Evolutionary conservation across 805 yeast species (phyloP), one percentile per base, ranked within the genome.

Genomic region (Metschnikowia chrysomelidarum): DNA sequence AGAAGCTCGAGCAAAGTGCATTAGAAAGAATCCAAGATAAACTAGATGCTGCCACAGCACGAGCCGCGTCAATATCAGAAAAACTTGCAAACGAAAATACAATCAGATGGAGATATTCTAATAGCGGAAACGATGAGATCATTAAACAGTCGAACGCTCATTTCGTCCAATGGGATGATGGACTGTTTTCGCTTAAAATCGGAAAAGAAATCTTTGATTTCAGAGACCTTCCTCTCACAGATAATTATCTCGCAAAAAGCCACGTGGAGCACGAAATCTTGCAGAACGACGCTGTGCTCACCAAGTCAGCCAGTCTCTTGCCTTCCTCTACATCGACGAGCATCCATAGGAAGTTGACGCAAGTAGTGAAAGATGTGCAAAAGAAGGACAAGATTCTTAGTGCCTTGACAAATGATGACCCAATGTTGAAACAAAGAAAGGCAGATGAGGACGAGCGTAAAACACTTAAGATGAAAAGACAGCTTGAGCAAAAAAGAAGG

Each of bases 151-250:
- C 95, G 7, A 93, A 93, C 55, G 81, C 96, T 4, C 87, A 89
- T 54, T 78, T 91, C 38, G 75, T 93, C 22, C 84, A 87, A 57
- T 93, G 98, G 98, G 82, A 84, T 37, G 98, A 93, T 60, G 98
- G 98, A 1, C 71, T 87, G 4, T 63, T 79, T 44, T 88, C 97
- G 2, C 66, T 93, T 48, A 89, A 87, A 53, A 64, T 93, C 24
- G 98, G 98, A 20, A 71, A 73, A 30, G 98, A 93, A 60, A 71
- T 82, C 44, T 91, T 89, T 51, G 97, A 91, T 54, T 78, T 87
- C 40, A 68, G 78, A 36, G 62, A 74, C 8, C 76, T 78, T 38
- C 78, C 82, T 7, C 65, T 79, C 24, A 77, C 75, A 33, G 94
- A 88, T 53, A 78, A 84, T 20, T 78, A 83, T 36, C 66, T 93